phyloP scores from a whole-genome alignment of 2,329 filamentous ascomycete genomes.

The Fusarium sterilihyphosum region DNA sequence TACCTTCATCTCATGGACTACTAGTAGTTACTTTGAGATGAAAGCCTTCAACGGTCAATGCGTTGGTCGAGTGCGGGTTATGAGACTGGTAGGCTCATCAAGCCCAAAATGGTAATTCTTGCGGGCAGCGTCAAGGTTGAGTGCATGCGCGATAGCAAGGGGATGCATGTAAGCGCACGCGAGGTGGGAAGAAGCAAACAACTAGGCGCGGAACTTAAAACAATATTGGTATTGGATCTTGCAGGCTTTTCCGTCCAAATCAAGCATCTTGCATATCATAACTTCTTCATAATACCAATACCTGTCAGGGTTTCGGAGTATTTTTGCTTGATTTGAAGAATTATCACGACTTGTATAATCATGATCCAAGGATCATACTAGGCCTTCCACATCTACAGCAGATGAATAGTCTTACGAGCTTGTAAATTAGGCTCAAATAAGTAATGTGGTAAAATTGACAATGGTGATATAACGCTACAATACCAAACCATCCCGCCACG shows the following conservation, averaged over 20 bases:
- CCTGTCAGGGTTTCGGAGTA: background rate
- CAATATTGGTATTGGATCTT: background rate
- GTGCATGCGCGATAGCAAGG: constrained; percentile 8
- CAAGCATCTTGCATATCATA: background rate
- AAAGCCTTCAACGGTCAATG: constrained; percentile 1
- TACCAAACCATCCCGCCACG: constrained; percentile 18
- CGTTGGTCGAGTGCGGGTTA: background rate
- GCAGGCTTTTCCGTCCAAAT: background rate
- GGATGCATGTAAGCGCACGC: constrained; percentile 20
- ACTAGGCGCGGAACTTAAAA: background rate
- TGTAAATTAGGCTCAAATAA: background rate
- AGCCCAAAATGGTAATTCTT: constrained; percentile 34
- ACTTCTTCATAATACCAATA: background rate
- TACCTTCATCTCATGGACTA: background rate
- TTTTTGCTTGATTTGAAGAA: background rate
- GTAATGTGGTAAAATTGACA: background rate
- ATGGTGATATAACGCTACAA: constrained; percentile 26
- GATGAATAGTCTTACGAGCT: background rate
- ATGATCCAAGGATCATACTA: no score
- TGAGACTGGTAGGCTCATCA: background rate
- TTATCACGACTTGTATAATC: background rate
- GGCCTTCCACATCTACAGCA: background rate
- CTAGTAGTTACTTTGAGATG: background rate
- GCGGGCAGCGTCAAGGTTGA: constrained; percentile 22
- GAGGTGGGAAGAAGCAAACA: constrained; percentile 1